phyloP scores from a whole-genome alignment of 306 rosid genomes.

The Gleditsia sinensis region DNA sequence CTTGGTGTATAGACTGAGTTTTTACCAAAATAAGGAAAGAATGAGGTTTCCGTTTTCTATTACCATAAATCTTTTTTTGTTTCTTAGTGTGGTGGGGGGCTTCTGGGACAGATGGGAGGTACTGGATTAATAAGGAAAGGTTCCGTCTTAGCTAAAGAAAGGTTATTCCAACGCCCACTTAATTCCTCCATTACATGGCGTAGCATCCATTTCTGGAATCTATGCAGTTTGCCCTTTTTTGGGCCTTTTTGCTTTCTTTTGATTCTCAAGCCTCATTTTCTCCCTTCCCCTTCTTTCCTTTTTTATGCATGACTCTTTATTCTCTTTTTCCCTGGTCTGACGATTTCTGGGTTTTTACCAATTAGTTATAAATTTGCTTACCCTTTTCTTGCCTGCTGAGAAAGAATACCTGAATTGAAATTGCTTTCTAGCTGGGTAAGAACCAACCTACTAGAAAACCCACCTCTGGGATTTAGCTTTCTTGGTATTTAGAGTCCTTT shows the following conservation, averaged over 20 bases:
- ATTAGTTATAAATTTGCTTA: constrained; percentile 32
- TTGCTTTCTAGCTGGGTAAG: no score
- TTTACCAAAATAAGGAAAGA: constrained; percentile 61
- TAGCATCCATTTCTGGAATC: constrained; percentile 5
- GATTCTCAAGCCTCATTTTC: not conserved
- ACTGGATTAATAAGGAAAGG: constrained; percentile 46
- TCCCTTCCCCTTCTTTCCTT: constrained; percentile 20
- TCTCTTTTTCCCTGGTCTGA: constrained; percentile 4
- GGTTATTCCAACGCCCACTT: not conserved
- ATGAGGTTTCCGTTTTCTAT: constrained; percentile 38
- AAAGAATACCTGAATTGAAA: not conserved
- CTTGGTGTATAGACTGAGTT: constrained; percentile 1
- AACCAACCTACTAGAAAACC: no score
- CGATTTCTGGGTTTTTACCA: constrained; percentile 42
- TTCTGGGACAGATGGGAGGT: constrained; percentile 22
- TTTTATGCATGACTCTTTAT: constrained; percentile 6
- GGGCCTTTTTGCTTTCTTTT: constrained; percentile 19
- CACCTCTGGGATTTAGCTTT: no score
- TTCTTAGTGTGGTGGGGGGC: constrained; percentile 44
- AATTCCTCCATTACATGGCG: not conserved
- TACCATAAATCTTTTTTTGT: constrained; percentile 22
- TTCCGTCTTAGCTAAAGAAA: not conserved
- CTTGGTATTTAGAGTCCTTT: no score
- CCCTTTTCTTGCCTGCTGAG: not conserved
- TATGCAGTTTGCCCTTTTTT: constrained; percentile 25